Percentiles rank a stretch among this genome's conserved stretches.
These are phyloP conservation scores for Sinapis alba DNA, from an alignment of 441 rosid species.

Conservation along the genomic window DNA sequence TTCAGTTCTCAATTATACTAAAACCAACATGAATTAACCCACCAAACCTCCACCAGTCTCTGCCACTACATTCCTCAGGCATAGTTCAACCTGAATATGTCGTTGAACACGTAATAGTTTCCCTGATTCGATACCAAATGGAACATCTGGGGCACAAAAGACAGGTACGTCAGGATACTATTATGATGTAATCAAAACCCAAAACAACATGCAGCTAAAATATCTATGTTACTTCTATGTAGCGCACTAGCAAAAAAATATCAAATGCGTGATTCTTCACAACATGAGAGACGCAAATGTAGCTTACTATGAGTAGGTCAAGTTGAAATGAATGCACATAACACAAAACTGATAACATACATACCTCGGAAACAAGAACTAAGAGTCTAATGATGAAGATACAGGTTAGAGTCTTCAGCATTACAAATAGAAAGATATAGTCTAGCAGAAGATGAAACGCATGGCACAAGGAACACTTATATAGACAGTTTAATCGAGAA, in stretches of 20 bases:
- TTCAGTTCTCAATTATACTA: slow-evolving; percentile 18
- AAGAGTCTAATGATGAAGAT: too few species aligned
- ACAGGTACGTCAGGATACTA: neutral
- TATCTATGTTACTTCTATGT: neutral
- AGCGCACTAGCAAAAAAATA: neutral
- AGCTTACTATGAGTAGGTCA: slow-evolving; percentile 6
- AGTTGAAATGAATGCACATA: neutral
- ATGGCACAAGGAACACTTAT: neutral
- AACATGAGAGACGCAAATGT: neutral
- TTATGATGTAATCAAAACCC: neutral
- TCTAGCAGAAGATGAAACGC: too few species aligned
- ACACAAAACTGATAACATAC: neutral
- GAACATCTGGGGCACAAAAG: slow-evolving; percentile 69
- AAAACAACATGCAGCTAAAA: neutral
- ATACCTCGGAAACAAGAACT: too few species aligned
- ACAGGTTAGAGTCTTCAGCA: too few species aligned
- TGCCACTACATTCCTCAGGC: slow-evolving; percentile 53
- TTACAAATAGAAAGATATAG: too few species aligned
- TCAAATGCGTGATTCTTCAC: neutral
- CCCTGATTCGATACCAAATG: slow-evolving; percentile 97
- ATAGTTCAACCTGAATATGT: slow-evolving; percentile 97
- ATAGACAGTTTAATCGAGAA: neutral
- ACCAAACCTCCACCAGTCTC: slow-evolving; percentile 10
- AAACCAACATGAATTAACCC: slow-evolving; percentile 24
- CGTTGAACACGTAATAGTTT: slow-evolving; percentile 89